Base-by-base conservation (phyloP, 108 stramenopile species). In the Skeletonema grethae region DNA sequence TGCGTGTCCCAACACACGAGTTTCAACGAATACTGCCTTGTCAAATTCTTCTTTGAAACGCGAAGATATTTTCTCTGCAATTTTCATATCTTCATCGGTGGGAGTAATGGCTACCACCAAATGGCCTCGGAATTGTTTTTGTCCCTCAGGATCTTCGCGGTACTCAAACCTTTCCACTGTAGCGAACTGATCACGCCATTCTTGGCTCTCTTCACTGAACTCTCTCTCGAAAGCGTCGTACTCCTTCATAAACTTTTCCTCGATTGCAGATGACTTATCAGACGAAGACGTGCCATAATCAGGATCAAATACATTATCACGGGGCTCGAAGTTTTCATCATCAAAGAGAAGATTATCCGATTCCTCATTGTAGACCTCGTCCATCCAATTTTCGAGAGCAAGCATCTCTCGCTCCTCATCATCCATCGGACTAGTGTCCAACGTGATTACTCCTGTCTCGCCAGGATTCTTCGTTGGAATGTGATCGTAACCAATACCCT, bases 391-490 rank as follows among this genome's bases (percentile, higher is more conserved):
- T 57, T 90, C 86, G 67, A 92, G 86, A 18, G 88, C 90, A 18
- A 87, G 77, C 93, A 95, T 95, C 45, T 90, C 86, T 22, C 89
- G 76, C 67, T 95, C 93, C 63, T 95, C 90, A 64, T 90, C 89
- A 64, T 95, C 93, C 70, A 89, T 68, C 5, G 72, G 66, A 6
- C 85, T 78, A 25, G 76, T 77, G 60, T 88, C 93, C 15, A 92
- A 70, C 11, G 65, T 63, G 50, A 94, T 90, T 16, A 94, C 90
- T 22, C 87, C 87, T 13, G 89, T 91, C 63, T 91, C 90, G 13
- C 73, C 71, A 9, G 87, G 86, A 30, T 77, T 79, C 69, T 90
- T 90, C 34, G 39, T 76, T 10, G 93, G 93, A 60, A 95, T 91
- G 62, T 86, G 77, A 58, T 84, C 77, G 67, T 92, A 89, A 11